Base-by-base conservation (phyloP, 179 eudicot genomes). In the Vitellaria paradoxa region DNA sequence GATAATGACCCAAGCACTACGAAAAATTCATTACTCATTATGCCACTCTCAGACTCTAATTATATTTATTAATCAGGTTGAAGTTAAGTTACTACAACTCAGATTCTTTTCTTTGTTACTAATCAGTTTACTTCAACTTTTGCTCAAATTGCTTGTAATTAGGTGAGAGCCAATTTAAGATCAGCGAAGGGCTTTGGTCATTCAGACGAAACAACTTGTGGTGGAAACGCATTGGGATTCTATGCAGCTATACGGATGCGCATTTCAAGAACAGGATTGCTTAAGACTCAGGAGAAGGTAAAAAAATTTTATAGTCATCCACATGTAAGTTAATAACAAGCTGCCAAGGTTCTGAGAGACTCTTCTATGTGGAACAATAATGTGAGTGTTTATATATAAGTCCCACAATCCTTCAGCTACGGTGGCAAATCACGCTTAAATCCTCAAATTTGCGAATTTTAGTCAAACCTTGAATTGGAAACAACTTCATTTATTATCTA, bases 141-240 rank as follows among this genome's bases (percentile, higher is more conserved):
- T 40, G 59, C 61, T 26, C 10, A 65, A 60, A 24, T 80, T 26
- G 42, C 75, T 57, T 79, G 40, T 64, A 67, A 77, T 55, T 87
- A 96, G 99, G 90, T 91, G 78, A 90, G 99, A 86, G 80, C 86
- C 80, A 79, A 87, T 74, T 72, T 82, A 68, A 85, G 45, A 74
- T 72, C 89, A n/a, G 81, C 53, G 49, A 84, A 80, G 79, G 88
- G 91, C 24, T 84, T 88, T 82, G 84, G 84, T 63, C 86, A 61
- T 65, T 78, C 81, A 65, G 91, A 86, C 14, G 93, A 87, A 76
- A 88, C 83, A 68, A 94, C 99, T 76, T 92, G 92, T 86, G 99
- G 98, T 5, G 99, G 99, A 68, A 96, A 94, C 85, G 94, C 97
- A 69, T 83, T 96, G 81, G 92, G 84, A 74, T 96, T 96, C 63